Conservation (phyloP, 1,284 basidiomycete species). For the Irpex lacteus region DNA sequence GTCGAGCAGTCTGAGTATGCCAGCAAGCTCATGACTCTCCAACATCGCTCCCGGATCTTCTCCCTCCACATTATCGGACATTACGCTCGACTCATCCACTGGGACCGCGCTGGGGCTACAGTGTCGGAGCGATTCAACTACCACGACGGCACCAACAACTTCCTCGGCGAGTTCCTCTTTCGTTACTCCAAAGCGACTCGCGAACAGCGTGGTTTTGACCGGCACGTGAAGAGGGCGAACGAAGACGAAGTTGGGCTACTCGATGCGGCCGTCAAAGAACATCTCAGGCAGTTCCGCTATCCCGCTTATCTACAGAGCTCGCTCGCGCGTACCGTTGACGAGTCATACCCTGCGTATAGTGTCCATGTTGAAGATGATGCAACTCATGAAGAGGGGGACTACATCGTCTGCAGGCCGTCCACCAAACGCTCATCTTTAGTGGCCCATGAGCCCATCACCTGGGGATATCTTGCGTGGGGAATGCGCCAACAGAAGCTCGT, state of each 20-base stretch:
- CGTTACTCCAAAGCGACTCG: background rate
- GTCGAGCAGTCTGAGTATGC: background rate
- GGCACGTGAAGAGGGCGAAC: background rate
- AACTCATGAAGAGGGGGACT: background rate
- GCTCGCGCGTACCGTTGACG: background rate
- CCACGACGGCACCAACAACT: background rate
- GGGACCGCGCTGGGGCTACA: background rate
- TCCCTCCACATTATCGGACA: background rate
- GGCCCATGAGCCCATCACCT: slow-evolving; percentile 6
- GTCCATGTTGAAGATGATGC: background rate
- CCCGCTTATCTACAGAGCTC: background rate
- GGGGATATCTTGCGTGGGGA: slow-evolving; percentile 12
- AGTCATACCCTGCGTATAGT: background rate
- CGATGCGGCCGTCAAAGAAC: background rate
- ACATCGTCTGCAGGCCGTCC: slow-evolving; percentile 8
- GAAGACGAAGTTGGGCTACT: background rate
- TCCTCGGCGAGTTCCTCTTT: background rate
- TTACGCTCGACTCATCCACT: background rate
- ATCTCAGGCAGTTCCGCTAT: background rate
- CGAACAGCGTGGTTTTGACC: background rate
- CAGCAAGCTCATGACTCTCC: background rate
- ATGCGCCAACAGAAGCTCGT: slow-evolving; percentile 4
- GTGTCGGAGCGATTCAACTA: background rate
- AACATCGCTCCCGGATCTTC: background rate
- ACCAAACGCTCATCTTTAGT: background rate